A percentile compares a stretch with the other conserved stretches of the same genome.
These are phyloP conservation scores for Cercophora newfieldiana DNA, from an alignment of 495 filamentous ascomycete species.

Conservation along the genomic window DNA sequence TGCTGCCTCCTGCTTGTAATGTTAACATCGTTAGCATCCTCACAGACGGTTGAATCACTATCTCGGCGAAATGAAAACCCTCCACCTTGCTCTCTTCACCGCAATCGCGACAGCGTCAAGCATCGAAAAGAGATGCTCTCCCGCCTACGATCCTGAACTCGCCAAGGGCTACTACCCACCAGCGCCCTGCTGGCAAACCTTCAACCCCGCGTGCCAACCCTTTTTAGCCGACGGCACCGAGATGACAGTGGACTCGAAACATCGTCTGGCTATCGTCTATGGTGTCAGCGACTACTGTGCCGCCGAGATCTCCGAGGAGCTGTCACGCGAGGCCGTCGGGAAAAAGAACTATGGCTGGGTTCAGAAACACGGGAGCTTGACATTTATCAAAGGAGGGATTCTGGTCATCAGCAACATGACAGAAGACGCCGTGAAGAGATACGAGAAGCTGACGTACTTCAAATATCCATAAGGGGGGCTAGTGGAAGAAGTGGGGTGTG, in stretches of 20 bases:
- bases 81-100: background rate
- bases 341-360: constrained; percentile 29
- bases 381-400: constrained; percentile 18
- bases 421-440: constrained; percentile 18
- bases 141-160: constrained; percentile 25
- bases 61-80: background rate
- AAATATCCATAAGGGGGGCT: background rate
- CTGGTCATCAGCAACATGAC: constrained; percentile 28
- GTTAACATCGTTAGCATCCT: too few species aligned
- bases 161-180: constrained; percentile 28
- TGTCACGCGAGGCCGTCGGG: constrained; percentile 20
- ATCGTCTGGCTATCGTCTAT: constrained; percentile 23
- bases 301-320: constrained; percentile 26
- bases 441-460: constrained; percentile 18
- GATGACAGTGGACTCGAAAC: constrained; percentile 22
- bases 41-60: too few species aligned
- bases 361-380: constrained; percentile 20
- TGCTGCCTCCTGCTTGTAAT: too few species aligned
- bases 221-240: constrained; percentile 17
- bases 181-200: constrained; percentile 32
- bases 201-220: constrained; percentile 26
- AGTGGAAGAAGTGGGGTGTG: background rate
- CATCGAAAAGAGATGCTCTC: constrained; percentile 26
- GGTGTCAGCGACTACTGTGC: constrained; percentile 19
- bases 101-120: background rate